Conservation (phyloP, 164 flowering plant genomes). For the Euptelea pleiosperma region DNA sequence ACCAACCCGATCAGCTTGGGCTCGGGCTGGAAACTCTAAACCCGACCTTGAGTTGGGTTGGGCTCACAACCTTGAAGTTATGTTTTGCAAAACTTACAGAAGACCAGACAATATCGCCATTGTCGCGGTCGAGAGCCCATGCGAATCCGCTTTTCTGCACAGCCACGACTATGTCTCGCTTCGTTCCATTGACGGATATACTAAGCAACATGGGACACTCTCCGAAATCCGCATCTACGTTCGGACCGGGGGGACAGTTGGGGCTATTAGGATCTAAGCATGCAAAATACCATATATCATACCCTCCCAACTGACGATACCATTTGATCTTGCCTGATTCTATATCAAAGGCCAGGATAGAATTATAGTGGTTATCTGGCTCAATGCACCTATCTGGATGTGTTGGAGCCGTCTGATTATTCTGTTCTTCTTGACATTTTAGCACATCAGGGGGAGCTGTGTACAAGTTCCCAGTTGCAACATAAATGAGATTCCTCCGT, state of each 20-base stretch:
- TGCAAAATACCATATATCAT: slow-evolving; percentile 37
- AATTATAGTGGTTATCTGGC: slow-evolving; percentile 31
- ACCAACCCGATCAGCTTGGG: no score
- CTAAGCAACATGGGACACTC: slow-evolving; percentile 49
- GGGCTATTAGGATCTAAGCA: slow-evolving; percentile 35
- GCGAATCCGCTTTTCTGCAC: slow-evolving; percentile 59
- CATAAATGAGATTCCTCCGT: slow-evolving; percentile 30
- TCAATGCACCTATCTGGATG: slow-evolving; percentile 39
- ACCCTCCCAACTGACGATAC: slow-evolving; percentile 41
- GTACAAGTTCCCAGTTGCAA: slow-evolving; percentile 47
- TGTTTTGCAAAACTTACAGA: slow-evolving; percentile 25
- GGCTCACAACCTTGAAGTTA: no score
- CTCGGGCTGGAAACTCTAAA: no score
- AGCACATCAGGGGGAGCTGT: slow-evolving; percentile 38
- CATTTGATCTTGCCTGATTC: slow-evolving; percentile 37
- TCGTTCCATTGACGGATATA: slow-evolving; percentile 16
- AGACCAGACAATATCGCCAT: slow-evolving; percentile 48
- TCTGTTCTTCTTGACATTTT: slow-evolving; percentile 38
- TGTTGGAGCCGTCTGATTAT: slow-evolving; percentile 35
- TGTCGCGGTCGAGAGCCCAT: slow-evolving; percentile 53
- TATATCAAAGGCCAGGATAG: slow-evolving; percentile 39
- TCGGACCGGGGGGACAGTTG: slow-evolving; percentile 50
- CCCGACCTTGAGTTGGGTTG: no score
- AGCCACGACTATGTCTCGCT: slow-evolving; percentile 43
- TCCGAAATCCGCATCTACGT: slow-evolving; percentile 52